These are phyloP conservation scores for Eucalyptus erythrocorys DNA, from an alignment of 345 rosid species.

Conservation along the genomic window DNA sequence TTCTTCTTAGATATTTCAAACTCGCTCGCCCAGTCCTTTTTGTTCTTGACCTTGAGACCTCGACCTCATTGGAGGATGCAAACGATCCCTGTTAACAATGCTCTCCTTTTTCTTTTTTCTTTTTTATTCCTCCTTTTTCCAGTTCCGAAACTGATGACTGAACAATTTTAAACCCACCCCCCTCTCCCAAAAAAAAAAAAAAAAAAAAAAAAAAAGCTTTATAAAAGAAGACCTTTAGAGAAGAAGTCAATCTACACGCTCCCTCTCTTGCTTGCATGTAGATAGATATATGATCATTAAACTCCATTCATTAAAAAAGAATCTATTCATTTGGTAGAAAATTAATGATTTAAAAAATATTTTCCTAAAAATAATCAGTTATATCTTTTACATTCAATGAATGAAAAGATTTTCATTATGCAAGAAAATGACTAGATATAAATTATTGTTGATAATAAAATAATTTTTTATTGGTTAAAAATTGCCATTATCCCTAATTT, in stretches of 20 bases:
- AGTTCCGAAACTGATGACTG: not conserved
- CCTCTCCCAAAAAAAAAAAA: too few relatives aligned
- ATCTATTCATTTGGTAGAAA: rapidly evolving
- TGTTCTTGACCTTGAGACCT: not conserved
- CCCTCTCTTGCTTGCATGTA: not conserved
- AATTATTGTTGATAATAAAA: too few relatives aligned
- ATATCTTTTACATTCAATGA: not conserved
- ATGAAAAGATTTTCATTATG: not conserved
- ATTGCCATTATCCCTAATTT: not conserved
- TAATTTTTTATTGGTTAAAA: too few relatives aligned
- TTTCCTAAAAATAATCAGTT: too few relatives aligned
- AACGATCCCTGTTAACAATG: not conserved
- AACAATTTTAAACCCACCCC: not conserved
- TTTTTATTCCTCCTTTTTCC: not conserved
- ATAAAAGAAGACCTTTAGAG: too few relatives aligned
- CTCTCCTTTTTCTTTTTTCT: not conserved
- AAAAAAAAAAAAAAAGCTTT: not conserved
- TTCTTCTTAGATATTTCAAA: not conserved
- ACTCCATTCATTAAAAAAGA: too few relatives aligned
- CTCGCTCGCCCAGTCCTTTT: not conserved
- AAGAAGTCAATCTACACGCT: not conserved
- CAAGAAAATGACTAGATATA: too few relatives aligned
- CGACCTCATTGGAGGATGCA: not conserved
- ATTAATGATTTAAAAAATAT: too few relatives aligned
- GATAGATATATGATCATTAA: not conserved